Conservation (phyloP, 139 green algal genomes). For the Pseudopediastrum boryanum region DNA sequence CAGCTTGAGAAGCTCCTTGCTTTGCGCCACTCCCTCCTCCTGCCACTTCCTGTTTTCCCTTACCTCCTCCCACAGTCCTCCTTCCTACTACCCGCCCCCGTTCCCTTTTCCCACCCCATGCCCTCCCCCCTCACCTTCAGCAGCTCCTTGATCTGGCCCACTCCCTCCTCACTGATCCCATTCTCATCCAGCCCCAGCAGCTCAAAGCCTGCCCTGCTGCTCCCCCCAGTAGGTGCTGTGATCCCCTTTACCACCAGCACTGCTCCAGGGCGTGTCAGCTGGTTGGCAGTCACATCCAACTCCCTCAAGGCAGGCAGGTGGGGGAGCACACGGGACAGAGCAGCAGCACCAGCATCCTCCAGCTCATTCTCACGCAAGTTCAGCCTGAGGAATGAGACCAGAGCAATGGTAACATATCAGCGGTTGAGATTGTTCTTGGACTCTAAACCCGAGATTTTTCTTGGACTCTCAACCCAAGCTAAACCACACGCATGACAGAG, state of each 20-base stretch:
- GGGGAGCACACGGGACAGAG: conserved; percentile 49
- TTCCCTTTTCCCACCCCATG: neutral
- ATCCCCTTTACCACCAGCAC: conserved; percentile 57
- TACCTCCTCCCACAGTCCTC: no score
- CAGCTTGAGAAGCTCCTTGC: no score
- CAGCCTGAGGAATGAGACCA: no score
- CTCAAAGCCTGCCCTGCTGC: conserved; percentile 48
- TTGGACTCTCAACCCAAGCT: no score
- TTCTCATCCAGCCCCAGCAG: conserved; percentile 85
- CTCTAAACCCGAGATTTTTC: no score
- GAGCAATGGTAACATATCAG: no score
- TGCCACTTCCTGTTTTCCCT: no score
- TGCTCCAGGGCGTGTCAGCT: conserved; percentile 66
- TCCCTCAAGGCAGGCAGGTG: conserved; percentile 17
- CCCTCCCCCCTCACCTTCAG: neutral
- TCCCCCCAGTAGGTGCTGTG: conserved; percentile 26
- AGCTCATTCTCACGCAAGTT: conserved; percentile 92
- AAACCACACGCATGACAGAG: no score
- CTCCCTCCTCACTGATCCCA: conserved; percentile 67
- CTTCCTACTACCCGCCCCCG: no score
- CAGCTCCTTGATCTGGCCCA: conserved; percentile 52
- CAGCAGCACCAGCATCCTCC: conserved; percentile 72
- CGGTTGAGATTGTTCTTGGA: no score
- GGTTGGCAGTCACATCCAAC: conserved; percentile 75
- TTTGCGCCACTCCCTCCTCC: no score